Percentiles rank a stretch among this genome's conserved stretches.
These are phyloP conservation scores for Quercus phellos DNA, from an alignment of 331 rosid genomes.

Conservation along the genomic window DNA sequence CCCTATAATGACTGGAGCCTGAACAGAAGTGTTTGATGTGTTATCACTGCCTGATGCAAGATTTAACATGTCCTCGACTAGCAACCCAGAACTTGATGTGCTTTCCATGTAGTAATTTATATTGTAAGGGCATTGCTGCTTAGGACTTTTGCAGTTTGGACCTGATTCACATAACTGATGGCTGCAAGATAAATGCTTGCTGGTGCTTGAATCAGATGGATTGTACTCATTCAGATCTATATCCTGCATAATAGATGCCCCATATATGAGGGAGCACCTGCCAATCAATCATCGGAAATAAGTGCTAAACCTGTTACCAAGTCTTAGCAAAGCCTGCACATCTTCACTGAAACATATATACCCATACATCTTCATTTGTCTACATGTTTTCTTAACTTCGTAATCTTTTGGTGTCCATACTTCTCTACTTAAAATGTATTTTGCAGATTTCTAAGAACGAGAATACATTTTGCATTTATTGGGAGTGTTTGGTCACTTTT, in stretches of 20 bases:
- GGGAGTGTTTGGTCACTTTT: no score
- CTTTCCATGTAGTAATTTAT: slow-evolving; percentile 62
- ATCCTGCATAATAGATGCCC: slow-evolving; percentile 99
- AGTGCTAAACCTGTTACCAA: slow-evolving; percentile 66
- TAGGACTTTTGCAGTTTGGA: slow-evolving; percentile 55
- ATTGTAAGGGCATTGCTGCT: slow-evolving; percentile 68
- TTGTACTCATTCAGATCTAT: slow-evolving; percentile 82
- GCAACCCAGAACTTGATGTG: slow-evolving; percentile 88
- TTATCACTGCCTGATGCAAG: slow-evolving; percentile 49
- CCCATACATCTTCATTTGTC: not conserved
- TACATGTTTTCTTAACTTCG: not conserved
- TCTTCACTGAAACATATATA: slow-evolving; percentile 26
- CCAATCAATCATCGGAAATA: slow-evolving; percentile 92
- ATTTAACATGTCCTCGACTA: slow-evolving; percentile 80
- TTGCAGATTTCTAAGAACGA: no score
- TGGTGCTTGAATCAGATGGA: slow-evolving; percentile 71
- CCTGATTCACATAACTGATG: slow-evolving; percentile 66
- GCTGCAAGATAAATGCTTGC: slow-evolving; percentile 77
- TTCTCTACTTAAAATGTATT: not conserved
- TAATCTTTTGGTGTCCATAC: not conserved
- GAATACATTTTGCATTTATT: no score
- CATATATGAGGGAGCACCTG: slow-evolving; percentile 94
- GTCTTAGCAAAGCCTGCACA: slow-evolving; percentile 37
- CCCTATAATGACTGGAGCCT: slow-evolving; percentile 80
- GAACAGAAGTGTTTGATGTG: slow-evolving; percentile 48